Base-by-base conservation (phyloP, 305 asterid species). In the Salvia sclarea region DNA sequence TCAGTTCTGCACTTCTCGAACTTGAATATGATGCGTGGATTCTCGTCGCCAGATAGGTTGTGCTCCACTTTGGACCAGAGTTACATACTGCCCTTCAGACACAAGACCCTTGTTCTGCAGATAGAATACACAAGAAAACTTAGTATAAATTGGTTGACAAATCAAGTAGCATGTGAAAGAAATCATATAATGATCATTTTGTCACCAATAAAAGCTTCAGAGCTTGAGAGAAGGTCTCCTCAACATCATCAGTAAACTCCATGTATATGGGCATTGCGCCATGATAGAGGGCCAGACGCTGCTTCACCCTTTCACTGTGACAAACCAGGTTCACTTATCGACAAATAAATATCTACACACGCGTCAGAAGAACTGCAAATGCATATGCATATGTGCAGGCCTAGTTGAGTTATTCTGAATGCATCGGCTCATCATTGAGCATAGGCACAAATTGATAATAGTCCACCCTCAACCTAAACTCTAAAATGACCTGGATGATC, bases 31-130 rank as follows among this genome's bases (percentile, higher is more conserved):
- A 76, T 90, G 97, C 21, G 84, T 83, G 22, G 96, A 90, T 70
- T 90, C 90, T 55, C 83, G 78, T 20, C 96, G 98, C 98, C 98
- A 93, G 76, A 93, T 93, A 72, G 98, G 96, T 75, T 91, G 97
- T 9, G 96, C 92, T 69, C 97, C 98, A 63, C 98, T 93, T 83
- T 93, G 98, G 60, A 91, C 98, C 43, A 93, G 94, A 40, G 98
- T 93, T 49, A 91, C 96, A 61, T 54, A 79, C 74, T 93, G 96
- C 24, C 95, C 98, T 76, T 84, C 90, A 66, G 66, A 72, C 79
- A 91, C 83, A 74, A 87, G 76, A 65, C 85, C 83, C 82, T 90
- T 90, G 35, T 71, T 77, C 98, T 93, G 82, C 53, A 61, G 66
- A 47, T 49, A 40, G 57, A 48, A 69, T 3, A 20, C 43, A n/a